Percentiles rank a stretch among this genome's conserved stretches.
Evolutionary conservation across 495 filamentous ascomycete genomes (phyloP).

Genomic region (Penicillium egyptiacum): DNA sequence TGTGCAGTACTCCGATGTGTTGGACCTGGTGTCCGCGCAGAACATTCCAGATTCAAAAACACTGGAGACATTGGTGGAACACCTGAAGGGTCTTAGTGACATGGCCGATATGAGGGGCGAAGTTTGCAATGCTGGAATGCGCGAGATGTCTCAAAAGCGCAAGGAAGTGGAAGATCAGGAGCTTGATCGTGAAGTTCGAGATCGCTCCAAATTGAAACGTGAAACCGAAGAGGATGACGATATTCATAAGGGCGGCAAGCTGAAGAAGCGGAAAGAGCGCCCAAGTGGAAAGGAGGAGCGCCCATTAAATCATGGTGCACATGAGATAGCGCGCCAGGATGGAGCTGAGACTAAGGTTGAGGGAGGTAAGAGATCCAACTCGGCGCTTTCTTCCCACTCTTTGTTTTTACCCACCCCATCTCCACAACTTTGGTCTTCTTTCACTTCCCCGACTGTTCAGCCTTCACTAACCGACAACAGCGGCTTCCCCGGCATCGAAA

Average conservation of each 20-base stretch:
- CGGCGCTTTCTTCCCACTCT: conserved; percentile 17
- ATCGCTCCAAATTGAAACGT: conserved; percentile 50
- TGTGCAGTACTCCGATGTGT: conserved; percentile 68
- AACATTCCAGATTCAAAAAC: conserved; percentile 74
- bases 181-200: conserved; percentile 42
- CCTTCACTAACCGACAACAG: conserved; percentile 25
- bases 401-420: conserved; percentile 16
- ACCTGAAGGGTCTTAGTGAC: conserved; percentile 64
- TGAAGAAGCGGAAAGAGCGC: conserved; percentile 55
- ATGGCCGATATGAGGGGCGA: conserved; percentile 63
- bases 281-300: conserved; percentile 53
- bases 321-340: conserved; percentile 66
- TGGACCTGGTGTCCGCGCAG: conserved; percentile 63
- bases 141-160: conserved; percentile 62
- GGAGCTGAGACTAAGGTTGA: conserved; percentile 56
- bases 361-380: conserved; percentile 54
- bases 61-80: conserved; percentile 65
- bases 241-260: conserved; percentile 45
- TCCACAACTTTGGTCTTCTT: conserved; percentile 16
- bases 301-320: conserved; percentile 61
- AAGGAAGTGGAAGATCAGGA: conserved; percentile 60
- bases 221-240: conserved; percentile 59
- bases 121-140: conserved; percentile 70
- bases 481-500: conserved; percentile 48
- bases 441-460: conserved; percentile 14